Evolutionary conservation across 106 monocot genomes (phyloP).

Genomic region (Xerophyta viscosa): DNA sequence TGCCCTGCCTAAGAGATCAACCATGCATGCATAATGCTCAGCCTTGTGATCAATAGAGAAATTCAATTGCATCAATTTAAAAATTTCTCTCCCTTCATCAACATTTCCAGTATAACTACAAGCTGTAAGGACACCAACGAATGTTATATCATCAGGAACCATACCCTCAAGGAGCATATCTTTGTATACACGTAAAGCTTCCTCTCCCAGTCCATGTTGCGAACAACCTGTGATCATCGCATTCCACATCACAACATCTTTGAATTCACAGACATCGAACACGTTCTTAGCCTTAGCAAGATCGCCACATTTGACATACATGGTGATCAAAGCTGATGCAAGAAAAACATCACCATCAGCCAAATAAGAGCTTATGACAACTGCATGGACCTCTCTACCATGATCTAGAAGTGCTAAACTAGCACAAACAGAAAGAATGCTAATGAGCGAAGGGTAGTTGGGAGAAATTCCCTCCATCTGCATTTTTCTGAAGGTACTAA

Average conservation of each 20-base stretch:
- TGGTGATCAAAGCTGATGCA: constrained; percentile 58
- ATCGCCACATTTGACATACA: constrained; percentile 68
- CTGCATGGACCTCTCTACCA: constrained; percentile 66
- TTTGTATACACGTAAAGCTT: constrained; percentile 43
- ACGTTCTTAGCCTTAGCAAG: constrained; percentile 33
- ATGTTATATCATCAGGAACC: constrained; percentile 56
- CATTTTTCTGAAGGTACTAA: constrained; percentile 46
- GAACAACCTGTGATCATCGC: constrained; percentile 79
- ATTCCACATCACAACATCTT: constrained; percentile 76
- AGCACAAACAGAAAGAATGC: constrained; percentile 55
- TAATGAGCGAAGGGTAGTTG: constrained; percentile 47
- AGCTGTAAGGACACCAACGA: constrained; percentile 61
- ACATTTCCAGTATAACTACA: constrained; percentile 68
- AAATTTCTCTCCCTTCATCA: constrained; percentile 48
- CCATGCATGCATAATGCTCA: constrained; percentile 81
- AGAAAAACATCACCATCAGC: constrained; percentile 39
- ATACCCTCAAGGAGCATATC: constrained; percentile 29
- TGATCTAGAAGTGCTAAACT: constrained; percentile 43
- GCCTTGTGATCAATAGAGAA: constrained; percentile 26
- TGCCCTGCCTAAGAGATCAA: constrained; percentile 70
- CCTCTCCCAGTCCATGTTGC: constrained; percentile 71
- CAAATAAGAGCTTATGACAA: constrained; percentile 30
- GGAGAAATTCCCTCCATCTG: constrained; percentile 28
- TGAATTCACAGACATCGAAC: constrained; percentile 38
- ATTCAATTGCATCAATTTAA: constrained; percentile 42